These are phyloP conservation scores for Dioscorea alata DNA, from an alignment of 106 monocot genomes.

Conservation along the genomic window DNA sequence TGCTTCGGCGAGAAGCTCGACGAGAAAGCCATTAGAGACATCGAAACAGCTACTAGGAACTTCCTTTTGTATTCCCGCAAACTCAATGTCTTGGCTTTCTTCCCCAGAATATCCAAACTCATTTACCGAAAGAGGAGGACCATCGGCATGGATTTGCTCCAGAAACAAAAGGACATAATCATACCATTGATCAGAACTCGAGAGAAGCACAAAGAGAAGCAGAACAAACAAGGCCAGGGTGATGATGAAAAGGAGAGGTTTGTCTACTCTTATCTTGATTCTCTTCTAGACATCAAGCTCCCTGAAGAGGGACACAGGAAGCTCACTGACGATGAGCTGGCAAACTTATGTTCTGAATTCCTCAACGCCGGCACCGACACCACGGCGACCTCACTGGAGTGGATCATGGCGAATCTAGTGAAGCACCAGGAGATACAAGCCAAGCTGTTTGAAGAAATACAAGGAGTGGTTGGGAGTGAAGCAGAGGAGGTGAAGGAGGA, in stretches of 20 bases:
- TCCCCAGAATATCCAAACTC: constrained; percentile 21
- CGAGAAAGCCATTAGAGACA: constrained; percentile 23
- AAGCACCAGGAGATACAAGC: constrained; percentile 13
- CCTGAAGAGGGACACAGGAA: constrained; percentile 23
- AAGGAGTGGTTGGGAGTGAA: not conserved
- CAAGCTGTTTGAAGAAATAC: constrained; percentile 20
- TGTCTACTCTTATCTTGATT: constrained; percentile 31
- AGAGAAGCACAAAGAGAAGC: not conserved
- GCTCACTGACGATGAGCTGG: constrained; percentile 38
- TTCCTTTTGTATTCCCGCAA: constrained; percentile 4
- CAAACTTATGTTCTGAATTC: constrained; percentile 30
- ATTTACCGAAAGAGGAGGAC: constrained; percentile 29
- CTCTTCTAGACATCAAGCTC: constrained; percentile 20
- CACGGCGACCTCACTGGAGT: constrained; percentile 24
- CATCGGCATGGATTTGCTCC: not conserved
- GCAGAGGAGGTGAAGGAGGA: constrained; percentile 14
- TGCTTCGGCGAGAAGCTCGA: constrained; percentile 44
- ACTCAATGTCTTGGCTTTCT: constrained; percentile 24
- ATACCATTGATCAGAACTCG: constrained; percentile 25
- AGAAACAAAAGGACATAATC: constrained; percentile 8
- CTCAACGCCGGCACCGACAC: constrained; percentile 30
- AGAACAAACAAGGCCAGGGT: not conserved
- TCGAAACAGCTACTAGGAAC: constrained; percentile 16
- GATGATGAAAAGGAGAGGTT: constrained; percentile 4
- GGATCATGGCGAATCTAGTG: constrained; percentile 37